Conservation (phyloP, 1,139 yeast species). For the Trichomonascaceae sp. region DNA sequence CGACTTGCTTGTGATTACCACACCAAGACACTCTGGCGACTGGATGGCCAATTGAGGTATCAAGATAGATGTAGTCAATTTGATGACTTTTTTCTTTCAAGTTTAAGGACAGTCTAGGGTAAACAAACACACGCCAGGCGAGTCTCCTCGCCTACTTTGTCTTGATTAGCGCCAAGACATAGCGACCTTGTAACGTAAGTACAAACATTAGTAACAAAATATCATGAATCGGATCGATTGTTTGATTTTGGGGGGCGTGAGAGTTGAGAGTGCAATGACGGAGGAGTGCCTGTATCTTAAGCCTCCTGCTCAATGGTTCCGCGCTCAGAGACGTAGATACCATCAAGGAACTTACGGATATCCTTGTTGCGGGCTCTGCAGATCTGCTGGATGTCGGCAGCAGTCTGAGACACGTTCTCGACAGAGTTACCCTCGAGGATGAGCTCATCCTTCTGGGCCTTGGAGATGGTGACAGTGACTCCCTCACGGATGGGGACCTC, state of each 20-base stretch:
- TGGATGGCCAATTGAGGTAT: neutral
- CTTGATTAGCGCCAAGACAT: constrained; percentile 16
- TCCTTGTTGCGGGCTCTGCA: constrained; percentile 99
- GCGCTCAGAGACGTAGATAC: constrained; percentile 98
- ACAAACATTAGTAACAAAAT: constrained; percentile 3
- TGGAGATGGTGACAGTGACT: constrained; percentile 77
- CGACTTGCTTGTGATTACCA: constrained; percentile 5
- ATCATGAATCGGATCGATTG: constrained; percentile 1
- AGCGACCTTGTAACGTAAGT: constrained; percentile 8
- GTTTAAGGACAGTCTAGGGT: neutral
- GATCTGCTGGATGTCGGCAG: constrained; percentile 97
- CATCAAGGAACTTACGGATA: constrained; percentile 99
- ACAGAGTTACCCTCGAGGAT: constrained; percentile 89
- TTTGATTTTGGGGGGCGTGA: neutral
- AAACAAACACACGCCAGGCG: constrained; percentile 1
- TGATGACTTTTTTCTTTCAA: too few species aligned
- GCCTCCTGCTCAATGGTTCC: constrained; percentile 67
- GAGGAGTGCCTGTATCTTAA: too few species aligned
- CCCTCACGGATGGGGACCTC: constrained; percentile 75
- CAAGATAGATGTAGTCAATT: too few species aligned
- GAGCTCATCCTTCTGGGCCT: constrained; percentile 89
- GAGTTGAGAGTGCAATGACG: constrained; percentile 1
- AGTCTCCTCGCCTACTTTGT: constrained; percentile 6
- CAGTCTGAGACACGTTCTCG: constrained; percentile 95
- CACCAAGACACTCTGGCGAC: too few species aligned